phyloP scores from a whole-genome alignment of 208 protist genomes.

The Leishmania tropica region DNA sequence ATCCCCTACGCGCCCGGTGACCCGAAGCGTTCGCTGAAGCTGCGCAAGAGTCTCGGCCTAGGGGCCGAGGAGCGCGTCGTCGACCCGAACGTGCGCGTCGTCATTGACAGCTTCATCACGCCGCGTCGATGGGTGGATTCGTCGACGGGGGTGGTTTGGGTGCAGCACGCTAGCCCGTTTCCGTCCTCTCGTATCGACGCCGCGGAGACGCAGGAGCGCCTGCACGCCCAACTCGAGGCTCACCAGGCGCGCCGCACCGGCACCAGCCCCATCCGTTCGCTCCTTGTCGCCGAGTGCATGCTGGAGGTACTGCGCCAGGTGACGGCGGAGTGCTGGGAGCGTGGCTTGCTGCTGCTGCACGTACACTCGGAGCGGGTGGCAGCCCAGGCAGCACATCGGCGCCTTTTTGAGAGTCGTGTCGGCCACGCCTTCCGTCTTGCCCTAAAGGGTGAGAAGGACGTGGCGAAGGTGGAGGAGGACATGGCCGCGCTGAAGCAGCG shows the following conservation, averaged over 20 bases:
- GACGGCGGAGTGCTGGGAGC: slow-evolving; percentile 83
- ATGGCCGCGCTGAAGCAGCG: slow-evolving; percentile 48
- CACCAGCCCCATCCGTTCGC: slow-evolving; percentile 72
- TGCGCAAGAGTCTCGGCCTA: slow-evolving; percentile 51
- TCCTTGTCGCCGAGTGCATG: slow-evolving; percentile 84
- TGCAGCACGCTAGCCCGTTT: slow-evolving; percentile 84
- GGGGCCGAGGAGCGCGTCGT: slow-evolving; percentile 36
- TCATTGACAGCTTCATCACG: slow-evolving; percentile 85
- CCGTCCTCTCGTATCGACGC: slow-evolving; percentile 76
- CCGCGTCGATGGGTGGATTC: slow-evolving; percentile 76
- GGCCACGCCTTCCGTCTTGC: slow-evolving; percentile 87
- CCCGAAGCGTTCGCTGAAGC: slow-evolving; percentile 56
- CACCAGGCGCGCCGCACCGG: slow-evolving; percentile 48
- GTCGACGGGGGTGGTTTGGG: slow-evolving; percentile 61
- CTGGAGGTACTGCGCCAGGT: slow-evolving; percentile 90
- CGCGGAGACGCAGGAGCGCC: slow-evolving; percentile 58
- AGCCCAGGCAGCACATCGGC: slow-evolving; percentile 76
- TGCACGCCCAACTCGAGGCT: slow-evolving; percentile 29
- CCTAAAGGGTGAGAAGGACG: slow-evolving; percentile 88
- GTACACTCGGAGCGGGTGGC: slow-evolving; percentile 79
- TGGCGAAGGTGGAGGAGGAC: slow-evolving; percentile 58
- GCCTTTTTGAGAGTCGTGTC: slow-evolving; percentile 84
- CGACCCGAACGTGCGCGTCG: slow-evolving; percentile 80
- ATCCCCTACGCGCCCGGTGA: slow-evolving; percentile 73
- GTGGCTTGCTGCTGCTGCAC: slow-evolving; percentile 81